Base-by-base conservation (phyloP, 176 grass and related monocot genomes). In the Oryza brachyantha region DNA sequence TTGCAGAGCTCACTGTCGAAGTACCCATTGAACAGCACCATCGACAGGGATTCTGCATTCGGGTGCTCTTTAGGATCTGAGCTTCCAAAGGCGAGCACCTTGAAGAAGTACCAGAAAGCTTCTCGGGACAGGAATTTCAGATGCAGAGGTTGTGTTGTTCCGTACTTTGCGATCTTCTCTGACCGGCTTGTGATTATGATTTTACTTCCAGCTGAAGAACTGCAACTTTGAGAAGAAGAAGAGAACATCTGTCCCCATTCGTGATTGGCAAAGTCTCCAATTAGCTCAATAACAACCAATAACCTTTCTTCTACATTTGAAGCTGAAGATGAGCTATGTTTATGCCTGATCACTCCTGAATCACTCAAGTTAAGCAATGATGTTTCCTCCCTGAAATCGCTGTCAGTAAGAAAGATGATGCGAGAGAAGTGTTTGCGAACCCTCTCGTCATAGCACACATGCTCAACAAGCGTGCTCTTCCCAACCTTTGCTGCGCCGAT, bases 401-500 rank as follows among this genome's bases (percentile, higher is more conserved):
- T n/a, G n/a, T n/a, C n/a, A n/a, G n/a, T n/a, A n/a, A n/a, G n/a
- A n/a, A n/a, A n/a, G n/a, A 25, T 17, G 36, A 52, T 72, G 8
- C 17, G 29, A 5, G 42, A 42, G 69, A 86, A 79, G 58, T 75
- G 67, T 1, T 4, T 16, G 2, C 63, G 69, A 60, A 81, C 77
- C 21, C 63, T 75, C 12, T 63, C 60, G 31, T 81, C 69, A 7
- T 58, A 5, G 42, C 63, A 86, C 65, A n/a, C 74, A 48, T 81
- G 68, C 48, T 64, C 61, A 2, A 46, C 45, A 25, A 86, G 45
- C 17, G 55, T 86, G 36, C 26, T 86, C 77, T 75, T 86, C 7
- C 84, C 77, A 32, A 48, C 60, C 48, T 8, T 78, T 16, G 28
- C 16, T 2, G 40, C 40, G 7, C 75, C 61, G 7, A 77, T 14